Percentiles rank a stretch among this genome's conserved stretches.
These are phyloP conservation scores for Olyra latifolia DNA, from an alignment of 176 grass and related monocot species.

Conservation along the genomic window DNA sequence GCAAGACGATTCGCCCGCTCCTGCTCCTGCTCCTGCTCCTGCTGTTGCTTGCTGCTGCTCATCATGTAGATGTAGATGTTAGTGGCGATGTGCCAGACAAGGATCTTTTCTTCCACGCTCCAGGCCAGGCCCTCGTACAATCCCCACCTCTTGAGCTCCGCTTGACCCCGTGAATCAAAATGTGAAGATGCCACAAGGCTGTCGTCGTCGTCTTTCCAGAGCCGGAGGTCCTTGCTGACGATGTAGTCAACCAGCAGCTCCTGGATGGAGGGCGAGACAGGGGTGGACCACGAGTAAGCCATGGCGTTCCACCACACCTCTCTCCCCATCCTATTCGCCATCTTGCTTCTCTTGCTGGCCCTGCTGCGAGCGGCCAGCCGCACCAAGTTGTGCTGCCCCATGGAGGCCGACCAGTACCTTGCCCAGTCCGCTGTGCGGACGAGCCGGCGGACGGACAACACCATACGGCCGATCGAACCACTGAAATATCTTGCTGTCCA, in stretches of 20 bases:
- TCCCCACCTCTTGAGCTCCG: not conserved
- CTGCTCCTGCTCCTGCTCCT: no score
- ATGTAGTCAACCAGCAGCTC: not conserved
- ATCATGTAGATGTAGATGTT: no score
- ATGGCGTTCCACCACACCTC: not conserved
- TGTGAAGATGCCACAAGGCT: no score
- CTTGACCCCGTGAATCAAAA: not conserved
- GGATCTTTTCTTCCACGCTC: slow-evolving; percentile 1
- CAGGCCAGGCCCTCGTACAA: not conserved
- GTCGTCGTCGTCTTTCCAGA: no score
- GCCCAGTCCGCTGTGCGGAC: not conserved
- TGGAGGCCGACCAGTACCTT: slow-evolving; percentile 33
- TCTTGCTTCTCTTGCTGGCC: not conserved
- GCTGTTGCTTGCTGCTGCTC: not conserved
- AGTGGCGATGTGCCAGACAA: slow-evolving; percentile 29
- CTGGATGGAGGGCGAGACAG: not conserved
- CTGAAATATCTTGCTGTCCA: not conserved
- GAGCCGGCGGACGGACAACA: not conserved
- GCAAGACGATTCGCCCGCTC: no score
- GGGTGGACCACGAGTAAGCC: not conserved
- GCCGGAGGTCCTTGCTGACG: not conserved
- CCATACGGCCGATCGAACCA: not conserved
- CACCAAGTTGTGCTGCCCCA: slow-evolving; percentile 28
- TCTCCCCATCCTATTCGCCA: not conserved
- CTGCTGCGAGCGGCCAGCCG: not conserved